Evolutionary conservation across 208 protist genomes (phyloP).

Genomic region (Wallacemonas sp.): DNA sequence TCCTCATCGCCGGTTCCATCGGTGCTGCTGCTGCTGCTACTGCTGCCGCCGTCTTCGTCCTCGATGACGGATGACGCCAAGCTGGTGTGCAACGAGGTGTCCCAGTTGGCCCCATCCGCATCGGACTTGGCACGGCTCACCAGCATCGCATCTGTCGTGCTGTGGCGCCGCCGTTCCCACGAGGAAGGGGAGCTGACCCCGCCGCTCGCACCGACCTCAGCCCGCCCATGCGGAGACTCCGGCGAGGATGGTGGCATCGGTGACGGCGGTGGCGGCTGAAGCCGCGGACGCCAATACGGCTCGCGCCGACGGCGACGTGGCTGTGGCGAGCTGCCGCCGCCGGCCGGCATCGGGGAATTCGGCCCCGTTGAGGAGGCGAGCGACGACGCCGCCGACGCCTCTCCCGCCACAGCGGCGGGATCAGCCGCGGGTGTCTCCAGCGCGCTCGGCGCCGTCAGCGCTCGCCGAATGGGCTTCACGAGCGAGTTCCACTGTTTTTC

Average conservation of each 20-base stretch:
- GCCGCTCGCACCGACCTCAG: too few species aligned
- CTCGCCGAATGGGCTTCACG: not conserved
- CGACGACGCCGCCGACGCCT: not conserved
- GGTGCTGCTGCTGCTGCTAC: not conserved
- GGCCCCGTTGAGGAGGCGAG: not conserved
- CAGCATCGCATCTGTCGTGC: not conserved
- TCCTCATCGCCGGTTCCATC: constrained; percentile 6
- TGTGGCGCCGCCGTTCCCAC: not conserved
- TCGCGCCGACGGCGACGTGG: not conserved
- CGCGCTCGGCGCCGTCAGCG: not conserved
- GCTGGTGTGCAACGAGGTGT: not conserved
- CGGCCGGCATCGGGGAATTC: not conserved
- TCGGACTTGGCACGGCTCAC: not conserved
- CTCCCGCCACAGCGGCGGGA: not conserved
- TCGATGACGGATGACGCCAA: not conserved
- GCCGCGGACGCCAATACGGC: not conserved
- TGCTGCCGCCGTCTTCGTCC: not conserved
- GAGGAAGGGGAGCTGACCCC: too few species aligned
- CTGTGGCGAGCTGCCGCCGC: not conserved
- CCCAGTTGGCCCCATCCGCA: not conserved
- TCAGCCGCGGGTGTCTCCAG: not conserved
- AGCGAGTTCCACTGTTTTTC: not conserved
- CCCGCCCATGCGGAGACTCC: too few species aligned
- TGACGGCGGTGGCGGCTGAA: not conserved
- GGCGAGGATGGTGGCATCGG: not conserved